These are phyloP conservation scores for Phytopythium cucurbitacearum DNA, from an alignment of 352 stramenopile species.

Conservation along the genomic window DNA sequence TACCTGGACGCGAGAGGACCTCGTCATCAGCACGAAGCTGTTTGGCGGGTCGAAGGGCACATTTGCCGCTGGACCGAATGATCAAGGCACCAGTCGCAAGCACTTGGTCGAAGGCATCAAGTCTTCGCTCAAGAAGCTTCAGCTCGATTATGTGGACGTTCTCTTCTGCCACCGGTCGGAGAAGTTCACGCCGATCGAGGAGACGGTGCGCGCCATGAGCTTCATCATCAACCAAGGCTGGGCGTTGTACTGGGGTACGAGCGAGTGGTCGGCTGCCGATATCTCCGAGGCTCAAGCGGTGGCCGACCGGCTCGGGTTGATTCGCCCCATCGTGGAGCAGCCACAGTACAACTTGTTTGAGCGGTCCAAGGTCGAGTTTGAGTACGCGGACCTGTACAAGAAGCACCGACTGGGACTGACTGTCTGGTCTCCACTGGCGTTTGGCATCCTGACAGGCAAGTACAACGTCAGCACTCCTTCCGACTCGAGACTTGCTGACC, in stretches of 20 bases:
- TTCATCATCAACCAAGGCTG: too few species aligned
- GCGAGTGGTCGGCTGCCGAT: constrained; percentile 45
- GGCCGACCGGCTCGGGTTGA: constrained; percentile 29
- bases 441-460: constrained; percentile 47
- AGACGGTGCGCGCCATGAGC: constrained; percentile 10
- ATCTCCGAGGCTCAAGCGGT: constrained; percentile 40
- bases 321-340: constrained; percentile 39
- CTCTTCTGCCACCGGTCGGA: constrained; percentile 49
- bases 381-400: constrained; percentile 49
- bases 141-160: constrained; percentile 35
- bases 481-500: constrained; percentile 10
- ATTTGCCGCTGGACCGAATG: constrained; percentile 7
- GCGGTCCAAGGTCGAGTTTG: constrained; percentile 47
- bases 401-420: constrained; percentile 52
- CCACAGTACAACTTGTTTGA: constrained; percentile 68
- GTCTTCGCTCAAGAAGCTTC: constrained; percentile 33
- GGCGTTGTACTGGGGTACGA: constrained; percentile 38
- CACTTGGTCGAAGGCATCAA: constrained; percentile 25
- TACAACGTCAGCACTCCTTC: constrained; percentile 29
- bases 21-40: constrained; percentile 50
- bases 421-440: constrained; percentile 41
- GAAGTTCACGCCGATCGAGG: constrained; percentile 30
- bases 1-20: constrained; percentile 29
- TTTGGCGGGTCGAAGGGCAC: constrained; percentile 16
- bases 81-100: constrained; percentile 19